A percentile compares a stretch with the other conserved stretches of the same genome.
Evolutionary conservation across 2,329 filamentous ascomycete genomes (phyloP).

Genomic region (Cercospora brassicicola): DNA sequence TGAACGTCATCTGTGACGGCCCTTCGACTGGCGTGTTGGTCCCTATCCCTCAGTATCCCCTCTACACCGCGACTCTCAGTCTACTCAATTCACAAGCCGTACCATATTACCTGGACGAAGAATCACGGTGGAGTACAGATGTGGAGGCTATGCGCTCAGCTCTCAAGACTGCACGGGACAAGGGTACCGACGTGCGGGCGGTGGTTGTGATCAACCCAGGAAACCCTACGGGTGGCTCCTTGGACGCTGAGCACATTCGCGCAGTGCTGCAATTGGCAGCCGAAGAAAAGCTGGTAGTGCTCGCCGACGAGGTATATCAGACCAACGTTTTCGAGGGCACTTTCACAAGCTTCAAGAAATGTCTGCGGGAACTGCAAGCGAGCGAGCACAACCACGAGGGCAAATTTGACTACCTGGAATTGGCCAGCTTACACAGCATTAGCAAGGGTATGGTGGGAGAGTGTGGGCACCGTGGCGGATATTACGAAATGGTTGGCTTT

Average conservation of each 20-base stretch:
- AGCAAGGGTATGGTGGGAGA: conserved; percentile 99
- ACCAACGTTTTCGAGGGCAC: conserved; percentile 95
- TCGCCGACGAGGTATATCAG: conserved; percentile 98
- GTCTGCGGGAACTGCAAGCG: conserved; percentile 77
- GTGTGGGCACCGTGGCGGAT: conserved; percentile 95
- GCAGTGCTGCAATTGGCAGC: conserved; percentile 83
- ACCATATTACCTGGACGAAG: conserved; percentile 90
- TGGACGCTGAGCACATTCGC: conserved; percentile 75
- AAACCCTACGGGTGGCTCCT: conserved; percentile 89
- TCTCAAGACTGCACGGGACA: conserved; percentile 69
- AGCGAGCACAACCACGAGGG: conserved; percentile 60
- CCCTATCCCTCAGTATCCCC: conserved; percentile 94
- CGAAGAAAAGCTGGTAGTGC: conserved; percentile 79
- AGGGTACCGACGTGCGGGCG: conserved; percentile 83
- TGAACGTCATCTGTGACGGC: conserved; percentile 81
- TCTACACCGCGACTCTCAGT: conserved; percentile 90
- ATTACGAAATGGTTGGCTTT: conserved; percentile 94
- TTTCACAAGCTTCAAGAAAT: conserved; percentile 94
- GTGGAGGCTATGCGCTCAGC: conserved; percentile 72
- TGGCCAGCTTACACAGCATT: conserved; percentile 87
- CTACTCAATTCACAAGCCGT: conserved; percentile 83
- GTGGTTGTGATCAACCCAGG: conserved; percentile 98
- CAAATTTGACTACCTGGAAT: conserved; percentile 80
- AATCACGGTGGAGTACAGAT: conserved; percentile 83
- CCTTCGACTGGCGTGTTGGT: conserved; percentile 81